phyloP scores from a whole-genome alignment of 139 green algal genomes.

The Tetraselmis chui region DNA sequence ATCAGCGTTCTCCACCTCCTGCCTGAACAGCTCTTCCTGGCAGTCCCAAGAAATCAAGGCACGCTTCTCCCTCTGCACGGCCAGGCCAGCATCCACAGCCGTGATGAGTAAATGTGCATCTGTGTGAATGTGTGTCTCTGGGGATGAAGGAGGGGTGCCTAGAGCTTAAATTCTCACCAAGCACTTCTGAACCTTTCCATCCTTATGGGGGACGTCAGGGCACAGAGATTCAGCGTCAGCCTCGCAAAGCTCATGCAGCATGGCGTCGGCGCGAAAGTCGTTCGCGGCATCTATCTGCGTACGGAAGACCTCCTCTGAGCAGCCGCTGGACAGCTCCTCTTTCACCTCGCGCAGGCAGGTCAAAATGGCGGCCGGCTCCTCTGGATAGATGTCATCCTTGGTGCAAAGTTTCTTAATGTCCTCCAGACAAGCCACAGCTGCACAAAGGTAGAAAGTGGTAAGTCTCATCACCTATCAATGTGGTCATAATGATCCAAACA shows the following conservation, averaged over 20 bases:
- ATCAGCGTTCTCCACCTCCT: slow-evolving; percentile 74
- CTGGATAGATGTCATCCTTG: slow-evolving; percentile 11
- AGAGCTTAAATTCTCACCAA: slow-evolving; percentile 48
- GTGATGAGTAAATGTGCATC: too few relatives aligned
- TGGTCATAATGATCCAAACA: too few relatives aligned
- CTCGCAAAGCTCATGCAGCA: slow-evolving; percentile 47
- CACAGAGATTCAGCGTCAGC: slow-evolving; percentile 43
- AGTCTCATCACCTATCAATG: too few relatives aligned
- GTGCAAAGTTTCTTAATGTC: slow-evolving; percentile 62
- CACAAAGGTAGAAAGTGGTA: neutral
- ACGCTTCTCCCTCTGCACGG: slow-evolving; percentile 39
- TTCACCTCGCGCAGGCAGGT: slow-evolving; percentile 54
- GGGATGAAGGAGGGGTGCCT: too few relatives aligned
- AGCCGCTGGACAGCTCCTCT: slow-evolving; percentile 36
- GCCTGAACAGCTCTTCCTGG: slow-evolving; percentile 65
- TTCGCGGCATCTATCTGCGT: slow-evolving; percentile 45
- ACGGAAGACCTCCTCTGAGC: slow-evolving; percentile 50
- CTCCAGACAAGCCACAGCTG: slow-evolving; percentile 56
- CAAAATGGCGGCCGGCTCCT: slow-evolving; percentile 41
- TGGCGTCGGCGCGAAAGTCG: slow-evolving; percentile 57
- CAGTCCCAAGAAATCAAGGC: slow-evolving; percentile 51
- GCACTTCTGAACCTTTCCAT: slow-evolving; percentile 56
- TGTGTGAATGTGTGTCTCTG: too few relatives aligned
- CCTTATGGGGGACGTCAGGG: slow-evolving; percentile 38
- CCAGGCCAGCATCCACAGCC: too few relatives aligned